Base-by-base conservation (phyloP, 1,284 basidiomycete species). In the Flammula alnicola region DNA sequence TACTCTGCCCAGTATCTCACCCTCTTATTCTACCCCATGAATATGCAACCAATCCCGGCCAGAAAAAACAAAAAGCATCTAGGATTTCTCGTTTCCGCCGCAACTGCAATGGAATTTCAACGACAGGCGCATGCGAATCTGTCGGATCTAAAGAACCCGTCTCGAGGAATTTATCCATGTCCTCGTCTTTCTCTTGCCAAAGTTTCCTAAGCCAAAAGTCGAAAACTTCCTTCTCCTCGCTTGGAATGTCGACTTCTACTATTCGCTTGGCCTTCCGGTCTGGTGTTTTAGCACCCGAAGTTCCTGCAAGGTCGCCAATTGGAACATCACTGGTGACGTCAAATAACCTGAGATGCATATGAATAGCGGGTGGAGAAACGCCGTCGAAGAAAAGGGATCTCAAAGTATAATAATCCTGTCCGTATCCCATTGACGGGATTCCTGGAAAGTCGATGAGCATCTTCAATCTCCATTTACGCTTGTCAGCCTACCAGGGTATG, bases 351-450 rank as follows among this genome's bases (percentile, higher is more conserved):
- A 97, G 69, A 65, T 98, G 95, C 59, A 98, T 78, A 66, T 96
- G 91, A 14, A 98, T 80, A 1, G 78, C 74, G 0, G 95, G 96
- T 1, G 96, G 95, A 0, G 95, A 79, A 3, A 93, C 75, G 11
- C 90, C 80, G 56, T 87, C 80, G 58, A 90, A 80, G 70, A 97
- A 98, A 52, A 97, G 88, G 2, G 93, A 94, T 29, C 89, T 84
- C 19, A 98, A 72, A 27, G 93, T 95, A 68, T 93, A 95, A 64
- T 89, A 93, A 33, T 79, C 77, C 68, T 95, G 92, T 0, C 91
- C 93, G 61, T 89, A 92, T 23, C 79, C 81, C 63, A 75, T 72
- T 1, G 78, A 74, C 17, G 88, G 88, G 45, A 89, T 78, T 23
- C 86, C 89, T 89, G 50, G 22, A 45, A 38, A 44, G 23, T 10